Percentiles rank a stretch among this genome's conserved stretches.
phyloP scores from a whole-genome alignment of 148 eudicot genomes.

The Camellia granthamiana region DNA sequence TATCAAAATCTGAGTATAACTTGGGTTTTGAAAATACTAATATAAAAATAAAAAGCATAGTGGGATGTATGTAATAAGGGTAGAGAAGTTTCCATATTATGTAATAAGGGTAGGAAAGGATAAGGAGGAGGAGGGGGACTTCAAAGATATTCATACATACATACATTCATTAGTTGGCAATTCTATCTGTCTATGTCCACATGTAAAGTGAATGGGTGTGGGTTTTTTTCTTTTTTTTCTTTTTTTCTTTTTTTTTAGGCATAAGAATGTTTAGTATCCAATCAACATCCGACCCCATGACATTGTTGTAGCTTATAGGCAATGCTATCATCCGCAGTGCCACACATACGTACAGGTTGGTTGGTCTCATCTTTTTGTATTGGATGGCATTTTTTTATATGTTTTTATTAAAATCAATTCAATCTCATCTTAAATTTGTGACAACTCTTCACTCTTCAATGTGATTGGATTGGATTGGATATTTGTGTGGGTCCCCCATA shows the following conservation, averaged over 20 bases:
- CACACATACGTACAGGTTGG: no score
- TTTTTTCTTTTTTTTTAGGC: not conserved
- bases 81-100: no score
- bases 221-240: not conserved
- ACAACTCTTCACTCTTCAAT: not conserved
- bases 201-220: not conserved
- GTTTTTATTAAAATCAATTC: not conserved
- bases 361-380: not conserved
- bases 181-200: not conserved
- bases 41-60: no score
- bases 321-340: not conserved
- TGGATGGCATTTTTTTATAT: not conserved
- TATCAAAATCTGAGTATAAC: no score
- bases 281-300: not conserved
- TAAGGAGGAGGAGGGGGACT: not conserved
- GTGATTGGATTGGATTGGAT: not conserved
- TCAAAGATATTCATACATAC: not conserved
- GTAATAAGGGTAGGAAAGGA: not conserved
- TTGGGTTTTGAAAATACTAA: no score
- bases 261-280: not conserved
- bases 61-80: no score
- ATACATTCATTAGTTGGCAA: not conserved
- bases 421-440: constrained; percentile 6
- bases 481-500: not conserved
- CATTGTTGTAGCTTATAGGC: not conserved